Evolutionary conservation across 108 stramenopile species (phyloP), one percentile per base, ranked within the genome.

Genomic region (Stephanodiscus triporus): DNA sequence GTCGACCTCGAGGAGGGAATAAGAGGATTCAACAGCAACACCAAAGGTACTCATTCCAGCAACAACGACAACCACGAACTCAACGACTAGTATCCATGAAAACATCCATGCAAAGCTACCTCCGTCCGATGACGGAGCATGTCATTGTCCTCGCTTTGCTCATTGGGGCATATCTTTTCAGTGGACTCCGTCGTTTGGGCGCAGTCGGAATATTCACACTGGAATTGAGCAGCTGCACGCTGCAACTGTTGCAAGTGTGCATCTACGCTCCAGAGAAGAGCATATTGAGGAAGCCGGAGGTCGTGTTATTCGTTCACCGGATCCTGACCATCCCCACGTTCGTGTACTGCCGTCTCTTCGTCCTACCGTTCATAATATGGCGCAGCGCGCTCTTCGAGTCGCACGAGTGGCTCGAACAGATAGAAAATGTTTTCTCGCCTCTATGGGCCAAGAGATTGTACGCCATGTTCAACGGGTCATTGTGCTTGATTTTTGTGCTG

Each of bases 231-330:
- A 82, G 84, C 53, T 75, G 85, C 37, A 82, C 78, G 38, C 63
- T 94, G 27, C 93, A 94, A 54, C 66, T 94, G 59, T 51, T 94
- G 42, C 93, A 94, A 77, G 67, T 91, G 26, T 82, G 88, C 62
- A 89, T 91, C 64, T 89, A 91, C 68, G 88, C 86, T 20, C 86
- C 82, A 0, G 70, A 74, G 26, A 63, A 57, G n/a, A 77, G 75
- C 40, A 57, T 61, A 64, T 58, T 38, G 75, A 68, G 76, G 29
- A 64, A 63, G 22, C 69, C 55, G 36, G 42, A 68, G 43, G 67
- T 80, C 40, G 75, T 87, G 27, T 50, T 62, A 13, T 69, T 78
- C 26, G 63, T 93, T 13, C 85, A 86, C 72, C 65, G 78, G 23
- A 61, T 77, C 14, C 43, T 91, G 43, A 89, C 89, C 45, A 73